Evolutionary conservation across 345 rosid species (phyloP).

Genomic region (Kernera saxatilis): DNA sequence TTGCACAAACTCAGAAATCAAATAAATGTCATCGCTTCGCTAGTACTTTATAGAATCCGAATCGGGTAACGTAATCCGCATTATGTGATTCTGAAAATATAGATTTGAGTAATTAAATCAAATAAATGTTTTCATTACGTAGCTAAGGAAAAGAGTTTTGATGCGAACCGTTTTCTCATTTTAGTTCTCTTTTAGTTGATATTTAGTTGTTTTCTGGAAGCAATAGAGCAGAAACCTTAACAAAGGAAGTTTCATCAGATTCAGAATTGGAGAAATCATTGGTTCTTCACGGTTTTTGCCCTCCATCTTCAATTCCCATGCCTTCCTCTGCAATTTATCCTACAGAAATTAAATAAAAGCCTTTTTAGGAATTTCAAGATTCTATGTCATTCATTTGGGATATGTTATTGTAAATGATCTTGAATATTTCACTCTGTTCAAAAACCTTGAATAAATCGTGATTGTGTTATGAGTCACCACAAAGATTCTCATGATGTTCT

Average conservation of each 20-base stretch:
- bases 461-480: too few relatives aligned
- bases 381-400: neutral
- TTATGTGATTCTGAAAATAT: neutral
- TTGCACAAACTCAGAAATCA: slow-evolving; percentile 24
- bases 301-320: slow-evolving; percentile 20
- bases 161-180: neutral
- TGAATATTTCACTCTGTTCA: neutral
- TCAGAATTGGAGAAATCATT: slow-evolving; percentile 23
- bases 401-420: neutral
- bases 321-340: slow-evolving; percentile 33
- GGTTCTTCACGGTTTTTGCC: slow-evolving; percentile 26
- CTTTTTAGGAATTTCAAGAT: neutral
- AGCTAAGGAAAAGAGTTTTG: neutral
- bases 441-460: too few relatives aligned
- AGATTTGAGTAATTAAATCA: neutral
- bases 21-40: slow-evolving; percentile 17
- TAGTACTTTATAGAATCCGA: neutral
- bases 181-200: slow-evolving; percentile 25
- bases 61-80: neutral
- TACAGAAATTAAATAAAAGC: slow-evolving; percentile 6
- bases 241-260: slow-evolving; percentile 45
- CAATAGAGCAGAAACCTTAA: slow-evolving; percentile 31
- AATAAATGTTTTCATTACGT: too few relatives aligned
- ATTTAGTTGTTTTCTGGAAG: slow-evolving; percentile 27
- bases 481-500: neutral